Base-by-base conservation (phyloP, 2,329 filamentous ascomycete genomes). In the Ophiostoma piceae region DNA sequence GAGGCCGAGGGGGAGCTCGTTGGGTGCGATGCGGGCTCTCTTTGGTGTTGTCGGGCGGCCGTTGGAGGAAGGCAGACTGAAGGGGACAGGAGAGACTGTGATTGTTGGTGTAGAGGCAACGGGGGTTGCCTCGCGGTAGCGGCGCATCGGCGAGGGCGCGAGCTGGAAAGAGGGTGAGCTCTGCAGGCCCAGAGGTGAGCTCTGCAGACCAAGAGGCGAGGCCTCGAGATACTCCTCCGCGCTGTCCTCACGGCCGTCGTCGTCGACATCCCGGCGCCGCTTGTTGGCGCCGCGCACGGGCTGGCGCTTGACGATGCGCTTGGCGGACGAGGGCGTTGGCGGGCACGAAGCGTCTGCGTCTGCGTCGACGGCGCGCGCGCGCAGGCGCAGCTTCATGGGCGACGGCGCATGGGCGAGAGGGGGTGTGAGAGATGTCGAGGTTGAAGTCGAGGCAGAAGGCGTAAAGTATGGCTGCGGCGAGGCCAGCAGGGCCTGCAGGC, bases 1-100 rank as follows among this genome's bases (percentile, higher is more conserved):
- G 12, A 89, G 81, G 3, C 87, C 87, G 0, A 88, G 81, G 6
- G 87, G 87, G 0, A 89, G 77, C n/a, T 82, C 80, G 74, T 85
- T 85, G 1, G 87, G 87, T 39, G 86, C 86, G 69, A 88, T 83
- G 73, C 86, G 85, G 71, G 84, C 80, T 69, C 87, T 83, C 77
- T 88, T 88, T 0, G 87, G 87, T 9, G 87, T 89, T 64, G 82
- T 80, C 2, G 83, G 84, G 57, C 77, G 76, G 57, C 57, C 26
- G 26, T 32, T 16, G 29, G 47, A 65, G n/a, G 32, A 65, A n/a
- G 60, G 29, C 8, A 65, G 60, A 12, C 12, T 62, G 57, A 62
- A 62, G 16, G 57, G 57, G 7, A 62, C 26, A 7, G 57, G 57
- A 14, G 57, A 32, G 57, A 62, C 57, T 35, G 57, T 57, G 26